Evolutionary conservation across 2,329 filamentous ascomycete species (phyloP).

Genomic region (Microcyclospora tardicrescens): DNA sequence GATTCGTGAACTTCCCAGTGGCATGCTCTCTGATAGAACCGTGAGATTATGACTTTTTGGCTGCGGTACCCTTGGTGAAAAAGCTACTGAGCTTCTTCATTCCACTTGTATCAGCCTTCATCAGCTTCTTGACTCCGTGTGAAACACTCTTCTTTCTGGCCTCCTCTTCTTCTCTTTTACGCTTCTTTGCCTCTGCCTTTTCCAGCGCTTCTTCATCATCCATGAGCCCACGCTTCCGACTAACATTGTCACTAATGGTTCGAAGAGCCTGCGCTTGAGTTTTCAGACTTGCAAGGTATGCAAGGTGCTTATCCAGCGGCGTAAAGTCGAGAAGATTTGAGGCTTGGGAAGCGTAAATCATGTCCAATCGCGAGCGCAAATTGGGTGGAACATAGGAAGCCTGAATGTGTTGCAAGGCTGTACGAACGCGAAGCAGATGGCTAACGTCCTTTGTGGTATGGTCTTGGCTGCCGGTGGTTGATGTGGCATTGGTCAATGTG

Average conservation of each 20-base stretch:
- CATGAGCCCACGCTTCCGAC: slow-evolving; percentile 45
- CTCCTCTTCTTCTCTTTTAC: slow-evolving; percentile 79
- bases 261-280: slow-evolving; percentile 59
- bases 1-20: too few relatives aligned
- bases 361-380: slow-evolving; percentile 33
- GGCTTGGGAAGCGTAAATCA: slow-evolving; percentile 25
- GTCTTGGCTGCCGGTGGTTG: background rate
- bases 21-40: too few relatives aligned
- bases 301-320: slow-evolving; percentile 57
- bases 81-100: slow-evolving; percentile 98
- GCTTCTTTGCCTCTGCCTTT: slow-evolving; percentile 62
- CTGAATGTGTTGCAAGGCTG: slow-evolving; percentile 52
- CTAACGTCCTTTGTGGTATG: slow-evolving; percentile 23
- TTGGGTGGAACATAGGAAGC: slow-evolving; percentile 44
- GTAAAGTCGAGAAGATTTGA: slow-evolving; percentile 46
- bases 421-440: slow-evolving; percentile 50
- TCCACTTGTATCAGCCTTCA: slow-evolving; percentile 78
- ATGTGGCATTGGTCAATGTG: slow-evolving; percentile 14
- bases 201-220: slow-evolving; percentile 54
- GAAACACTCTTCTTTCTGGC: slow-evolving; percentile 71
- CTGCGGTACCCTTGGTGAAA: slow-evolving; percentile 51
- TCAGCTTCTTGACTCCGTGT: slow-evolving; percentile 62
- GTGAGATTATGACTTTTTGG: too few relatives aligned
- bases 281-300: slow-evolving; percentile 52
- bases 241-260: slow-evolving; percentile 54